phyloP scores from a whole-genome alignment of 1,284 basidiomycete species.

The Anthracocystis panici-leucophaei region DNA sequence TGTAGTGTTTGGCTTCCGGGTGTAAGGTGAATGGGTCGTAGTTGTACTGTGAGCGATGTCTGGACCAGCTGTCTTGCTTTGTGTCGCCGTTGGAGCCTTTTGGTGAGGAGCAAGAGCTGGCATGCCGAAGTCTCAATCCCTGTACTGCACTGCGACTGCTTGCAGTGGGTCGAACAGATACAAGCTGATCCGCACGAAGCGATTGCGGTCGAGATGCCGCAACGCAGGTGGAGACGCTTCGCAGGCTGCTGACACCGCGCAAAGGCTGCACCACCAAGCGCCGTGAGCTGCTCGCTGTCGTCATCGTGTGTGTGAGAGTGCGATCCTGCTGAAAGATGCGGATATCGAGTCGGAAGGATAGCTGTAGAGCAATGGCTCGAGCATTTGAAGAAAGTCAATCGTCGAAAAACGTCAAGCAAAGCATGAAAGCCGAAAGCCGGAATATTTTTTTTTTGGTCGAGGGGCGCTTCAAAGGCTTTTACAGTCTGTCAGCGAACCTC shows the following conservation, averaged over 20 bases:
- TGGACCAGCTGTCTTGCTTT: constrained; percentile 25
- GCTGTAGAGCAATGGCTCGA: neutral
- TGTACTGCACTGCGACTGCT: too few relatives aligned
- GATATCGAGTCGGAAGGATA: neutral
- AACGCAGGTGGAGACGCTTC: neutral
- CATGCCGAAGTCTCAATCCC: neutral
- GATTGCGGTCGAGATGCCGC: neutral
- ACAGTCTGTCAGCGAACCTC: neutral
- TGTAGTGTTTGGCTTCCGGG: constrained; percentile 57
- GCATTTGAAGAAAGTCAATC: neutral
- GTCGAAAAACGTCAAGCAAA: neutral
- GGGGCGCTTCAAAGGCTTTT: neutral
- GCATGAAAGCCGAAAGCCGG: constrained; percentile 36
- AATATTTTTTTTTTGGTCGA: constrained; percentile 6
- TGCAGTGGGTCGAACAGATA: neutral
- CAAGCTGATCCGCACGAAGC: neutral
- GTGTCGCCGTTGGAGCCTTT: neutral
- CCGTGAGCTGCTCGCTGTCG: constrained; percentile 3
- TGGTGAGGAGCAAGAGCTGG: constrained; percentile 6
- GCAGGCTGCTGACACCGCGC: neutral
- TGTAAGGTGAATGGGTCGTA: constrained; percentile 63
- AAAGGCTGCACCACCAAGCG: constrained; percentile 6
- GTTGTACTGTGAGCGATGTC: constrained; percentile 68
- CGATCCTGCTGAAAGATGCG: neutral
- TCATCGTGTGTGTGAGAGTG: constrained; percentile 1